Evolutionary conservation across 495 filamentous ascomycete genomes (phyloP), one percentile per base, ranked within the genome.

Genomic region (Aspergillus haitiensis): DNA sequence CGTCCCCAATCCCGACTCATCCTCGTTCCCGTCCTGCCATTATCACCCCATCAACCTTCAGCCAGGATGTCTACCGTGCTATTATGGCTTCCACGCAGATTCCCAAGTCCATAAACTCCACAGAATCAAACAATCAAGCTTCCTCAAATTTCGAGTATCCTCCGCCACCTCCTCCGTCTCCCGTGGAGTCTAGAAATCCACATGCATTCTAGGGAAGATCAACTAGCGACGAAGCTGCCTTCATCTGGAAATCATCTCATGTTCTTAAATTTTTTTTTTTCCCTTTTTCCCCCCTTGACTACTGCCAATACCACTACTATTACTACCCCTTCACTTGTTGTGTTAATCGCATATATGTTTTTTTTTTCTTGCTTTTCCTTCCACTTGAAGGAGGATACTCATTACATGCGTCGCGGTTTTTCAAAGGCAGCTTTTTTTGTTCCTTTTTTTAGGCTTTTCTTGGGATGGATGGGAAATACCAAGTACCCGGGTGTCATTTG

Each of bases 111-210:
- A 52, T 73, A 48, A 62, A 71, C 27, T 37, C 39, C 33, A 42
- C 47, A 37, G 45, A 55, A 18, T 15, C 57, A 12, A 15, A 50
- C 49, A 36, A 12, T 10, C 52, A 27, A 52, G 47, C 45, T 45
- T 50, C 62, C 15, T 45, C 53, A 21, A 40, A 39, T 39, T 55
- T 32, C 21, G 59, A 58, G 47, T 54, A 52, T 52, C 77, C 80
- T 7, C 76, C 80, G 7, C 61, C 61, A 6, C 80, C 79, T 7
- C 80, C 80, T 15, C 80, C 80, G 6, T 79, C 75, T 3, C 80
- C 79, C 0, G 77, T 81, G 52, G 69, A 71, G 51, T 77, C 74
- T 39, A 65, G 52, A 15, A 57, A 11, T 46, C 47, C 64, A 15
- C 47, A 40, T 58, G 18, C 52, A 2, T 50, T 62, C 46, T 60